Conservation (phyloP, 1,284 basidiomycete genomes). For the Exsudoporus floridanus region DNA sequence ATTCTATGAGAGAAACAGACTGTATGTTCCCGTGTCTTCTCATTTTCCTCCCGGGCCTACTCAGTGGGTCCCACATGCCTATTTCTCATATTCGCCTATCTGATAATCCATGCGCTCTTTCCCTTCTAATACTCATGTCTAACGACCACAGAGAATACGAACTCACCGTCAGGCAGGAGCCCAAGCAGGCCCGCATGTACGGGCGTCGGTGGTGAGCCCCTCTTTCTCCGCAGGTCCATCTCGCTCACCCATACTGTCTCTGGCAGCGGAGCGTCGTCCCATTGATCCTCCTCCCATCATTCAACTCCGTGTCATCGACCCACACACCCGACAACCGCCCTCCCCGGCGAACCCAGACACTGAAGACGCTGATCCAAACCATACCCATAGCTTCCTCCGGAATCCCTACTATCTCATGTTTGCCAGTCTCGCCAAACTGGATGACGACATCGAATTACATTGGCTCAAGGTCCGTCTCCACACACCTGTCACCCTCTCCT, state of each 20-base stretch:
- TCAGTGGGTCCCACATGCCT: slow-evolving; percentile 7
- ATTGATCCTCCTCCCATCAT: slow-evolving; percentile 97
- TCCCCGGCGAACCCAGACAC: slow-evolving; percentile 21
- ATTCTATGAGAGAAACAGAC: slow-evolving; percentile 29
- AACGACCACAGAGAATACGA: slow-evolving; percentile 67
- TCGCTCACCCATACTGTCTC: slow-evolving; percentile 4
- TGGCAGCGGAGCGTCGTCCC: slow-evolving; percentile 81
- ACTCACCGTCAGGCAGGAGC: slow-evolving; percentile 82
- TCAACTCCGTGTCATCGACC: slow-evolving; percentile 87
- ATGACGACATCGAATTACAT: slow-evolving; percentile 90
- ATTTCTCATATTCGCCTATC: slow-evolving; percentile 10
- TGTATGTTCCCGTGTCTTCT: slow-evolving; percentile 24
- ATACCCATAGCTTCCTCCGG: slow-evolving; percentile 62
- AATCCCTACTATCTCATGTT: slow-evolving; percentile 97
- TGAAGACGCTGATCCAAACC: slow-evolving; percentile 39
- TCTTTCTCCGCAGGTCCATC: slow-evolving; percentile 11
- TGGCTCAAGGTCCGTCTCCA: slow-evolving; percentile 67
- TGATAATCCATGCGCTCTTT: slow-evolving; percentile 11
- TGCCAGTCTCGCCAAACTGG: slow-evolving; percentile 82
- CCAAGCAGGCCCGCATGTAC: slow-evolving; percentile 89
- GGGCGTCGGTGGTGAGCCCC: slow-evolving; percentile 84
- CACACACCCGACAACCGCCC: slow-evolving; percentile 43
- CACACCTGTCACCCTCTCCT: background rate
- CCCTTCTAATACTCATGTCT: slow-evolving; percentile 4
- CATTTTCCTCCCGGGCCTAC: background rate